Percentiles rank a stretch among this genome's conserved stretches.
Evolutionary conservation across 108 stramenopile species (phyloP).

Genomic region (Nitzschia sp.): DNA sequence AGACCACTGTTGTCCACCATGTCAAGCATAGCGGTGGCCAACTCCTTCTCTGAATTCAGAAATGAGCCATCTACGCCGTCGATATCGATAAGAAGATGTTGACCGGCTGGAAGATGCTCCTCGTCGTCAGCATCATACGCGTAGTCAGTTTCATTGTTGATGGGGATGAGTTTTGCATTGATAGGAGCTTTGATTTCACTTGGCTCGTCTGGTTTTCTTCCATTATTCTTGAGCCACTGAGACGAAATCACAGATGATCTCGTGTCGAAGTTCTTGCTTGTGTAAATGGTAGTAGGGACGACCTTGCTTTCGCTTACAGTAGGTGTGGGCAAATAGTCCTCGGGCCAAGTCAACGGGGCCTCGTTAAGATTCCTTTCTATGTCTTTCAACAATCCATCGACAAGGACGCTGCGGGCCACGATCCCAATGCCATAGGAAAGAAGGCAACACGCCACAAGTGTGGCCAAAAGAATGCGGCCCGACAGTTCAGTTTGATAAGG

Average conservation of each 20-base stretch:
- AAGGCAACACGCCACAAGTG: background rate
- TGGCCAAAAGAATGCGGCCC: background rate
- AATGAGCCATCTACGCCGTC: slow-evolving; percentile 59
- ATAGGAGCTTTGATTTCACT: background rate
- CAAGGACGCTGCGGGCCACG: background rate
- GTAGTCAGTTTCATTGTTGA: slow-evolving; percentile 11
- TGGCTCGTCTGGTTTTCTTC: background rate
- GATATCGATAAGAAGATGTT: slow-evolving; percentile 77
- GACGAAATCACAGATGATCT: slow-evolving; percentile 28
- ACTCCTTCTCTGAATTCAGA: slow-evolving; percentile 60
- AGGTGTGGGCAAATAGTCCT: slow-evolving; percentile 18
- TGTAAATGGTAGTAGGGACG: slow-evolving; percentile 66
- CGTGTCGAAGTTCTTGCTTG: slow-evolving; percentile 65
- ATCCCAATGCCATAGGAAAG: background rate
- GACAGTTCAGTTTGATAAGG: no score
- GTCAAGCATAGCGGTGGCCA: slow-evolving; percentile 71
- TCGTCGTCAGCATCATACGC: slow-evolving; percentile 40
- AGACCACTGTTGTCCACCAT: slow-evolving; percentile 55
- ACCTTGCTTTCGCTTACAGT: slow-evolving; percentile 24
- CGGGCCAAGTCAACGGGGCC: background rate
- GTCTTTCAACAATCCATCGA: background rate
- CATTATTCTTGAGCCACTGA: slow-evolving; percentile 23
- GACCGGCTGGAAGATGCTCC: slow-evolving; percentile 60
- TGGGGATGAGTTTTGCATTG: slow-evolving; percentile 8
- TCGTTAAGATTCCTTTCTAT: background rate